phyloP scores from a whole-genome alignment of 163 green algal genomes.

The Scenedesmus sp. region DNA sequence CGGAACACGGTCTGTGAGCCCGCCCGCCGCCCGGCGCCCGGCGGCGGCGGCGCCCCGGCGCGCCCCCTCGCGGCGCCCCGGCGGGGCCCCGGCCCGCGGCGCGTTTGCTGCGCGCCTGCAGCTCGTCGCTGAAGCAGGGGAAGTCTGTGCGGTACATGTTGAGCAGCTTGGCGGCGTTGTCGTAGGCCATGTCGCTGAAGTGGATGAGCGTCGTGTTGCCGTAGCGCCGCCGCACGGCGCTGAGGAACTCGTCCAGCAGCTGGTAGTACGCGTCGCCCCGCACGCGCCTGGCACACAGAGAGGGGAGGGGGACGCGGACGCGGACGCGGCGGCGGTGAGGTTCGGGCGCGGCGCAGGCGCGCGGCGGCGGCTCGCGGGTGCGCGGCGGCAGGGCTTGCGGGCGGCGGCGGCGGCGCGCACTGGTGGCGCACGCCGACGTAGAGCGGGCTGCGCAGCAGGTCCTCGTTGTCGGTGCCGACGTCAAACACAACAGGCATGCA shows the following conservation, averaged over 20 bases:
- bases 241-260: constrained; percentile 88
- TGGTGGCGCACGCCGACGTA: constrained; percentile 83
- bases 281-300: constrained; percentile 56
- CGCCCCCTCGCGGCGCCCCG: no score
- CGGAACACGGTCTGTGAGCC: no score
- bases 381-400: no score
- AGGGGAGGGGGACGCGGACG: neutral
- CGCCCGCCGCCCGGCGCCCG: no score
- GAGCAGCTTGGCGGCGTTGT: constrained; percentile 76
- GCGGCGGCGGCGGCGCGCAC: no score
- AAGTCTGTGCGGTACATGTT: constrained; percentile 70
- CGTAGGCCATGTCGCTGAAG: constrained; percentile 84
- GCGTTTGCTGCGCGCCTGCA: constrained; percentile 50
- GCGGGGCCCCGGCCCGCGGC: no score
- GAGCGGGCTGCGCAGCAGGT: constrained; percentile 77
- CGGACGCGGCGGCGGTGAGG: neutral
- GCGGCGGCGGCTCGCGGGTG: no score
- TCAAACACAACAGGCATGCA: constrained; percentile 82
- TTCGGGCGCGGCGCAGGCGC: no score
- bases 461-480: constrained; percentile 82
- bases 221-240: constrained; percentile 75
- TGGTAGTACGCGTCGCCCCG: constrained; percentile 67
- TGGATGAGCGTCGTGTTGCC: constrained; percentile 80
- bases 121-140: constrained; percentile 74
- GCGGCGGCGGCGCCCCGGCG: no score